Conservation (phyloP, 1,284 basidiomycete species). For the Lentinula novae-zelandiae region DNA sequence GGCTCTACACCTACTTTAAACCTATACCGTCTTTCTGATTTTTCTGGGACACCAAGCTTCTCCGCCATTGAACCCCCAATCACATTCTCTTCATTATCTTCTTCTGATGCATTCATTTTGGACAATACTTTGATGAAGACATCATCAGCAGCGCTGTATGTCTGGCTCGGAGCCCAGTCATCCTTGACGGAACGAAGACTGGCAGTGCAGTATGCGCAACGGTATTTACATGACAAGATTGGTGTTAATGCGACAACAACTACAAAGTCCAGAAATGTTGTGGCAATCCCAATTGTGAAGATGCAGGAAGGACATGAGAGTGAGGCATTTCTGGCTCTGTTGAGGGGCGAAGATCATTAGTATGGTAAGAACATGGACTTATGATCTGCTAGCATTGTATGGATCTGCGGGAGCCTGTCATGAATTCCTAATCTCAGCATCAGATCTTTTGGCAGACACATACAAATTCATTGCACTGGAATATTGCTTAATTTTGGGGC, state of each 20-base stretch:
- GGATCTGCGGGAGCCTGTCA: no score
- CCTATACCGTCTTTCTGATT: slow-evolving; percentile 49
- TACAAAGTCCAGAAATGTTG: slow-evolving; percentile 14
- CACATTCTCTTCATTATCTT: slow-evolving; percentile 32
- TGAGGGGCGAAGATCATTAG: not conserved
- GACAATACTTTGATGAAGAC: slow-evolving; percentile 35
- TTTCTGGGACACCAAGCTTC: slow-evolving; percentile 36
- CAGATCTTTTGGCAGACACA: no score
- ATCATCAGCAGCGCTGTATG: slow-evolving; percentile 43
- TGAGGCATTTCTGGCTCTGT: slow-evolving; percentile 31
- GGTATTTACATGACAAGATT: slow-evolving; percentile 38
- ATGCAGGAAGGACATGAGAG: slow-evolving; percentile 50
- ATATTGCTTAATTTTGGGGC: no score
- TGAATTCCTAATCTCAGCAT: no score
- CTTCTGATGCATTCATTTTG: slow-evolving; percentile 46
- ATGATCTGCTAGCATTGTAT: not conserved
- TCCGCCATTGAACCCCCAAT: slow-evolving; percentile 28
- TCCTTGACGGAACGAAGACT: slow-evolving; percentile 46
- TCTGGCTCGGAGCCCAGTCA: slow-evolving; percentile 53
- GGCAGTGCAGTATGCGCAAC: slow-evolving; percentile 51
- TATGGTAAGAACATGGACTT: not conserved
- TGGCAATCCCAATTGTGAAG: slow-evolving; percentile 43
- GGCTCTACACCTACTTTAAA: slow-evolving; percentile 17
- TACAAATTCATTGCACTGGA: no score
- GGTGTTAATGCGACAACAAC: slow-evolving; percentile 16